A percentile compares a stretch with the other conserved stretches of the same genome.
phyloP scores from a whole-genome alignment of 1,139 yeast genomes.

The Kodamaea sp. region DNA sequence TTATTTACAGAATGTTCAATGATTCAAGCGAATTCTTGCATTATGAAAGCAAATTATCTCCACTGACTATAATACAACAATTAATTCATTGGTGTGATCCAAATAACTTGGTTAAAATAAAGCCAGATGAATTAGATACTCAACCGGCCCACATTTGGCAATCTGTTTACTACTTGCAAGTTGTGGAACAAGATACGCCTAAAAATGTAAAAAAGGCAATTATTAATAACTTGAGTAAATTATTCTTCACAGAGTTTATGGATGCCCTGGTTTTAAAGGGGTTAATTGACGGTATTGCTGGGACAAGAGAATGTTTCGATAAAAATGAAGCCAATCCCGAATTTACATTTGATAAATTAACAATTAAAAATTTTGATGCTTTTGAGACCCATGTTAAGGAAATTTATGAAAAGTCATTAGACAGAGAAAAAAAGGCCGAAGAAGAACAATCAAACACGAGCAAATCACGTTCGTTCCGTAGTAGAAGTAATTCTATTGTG shows the following conservation, averaged over 20 bases:
- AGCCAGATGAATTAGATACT: constrained; percentile 34
- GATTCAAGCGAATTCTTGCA: constrained; percentile 33
- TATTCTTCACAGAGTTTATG: constrained; percentile 32
- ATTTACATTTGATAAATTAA: constrained; percentile 39
- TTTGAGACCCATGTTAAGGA: constrained; percentile 33
- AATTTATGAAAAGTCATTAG: constrained; percentile 25
- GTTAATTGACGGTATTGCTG: constrained; percentile 31
- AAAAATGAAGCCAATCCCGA: constrained; percentile 25
- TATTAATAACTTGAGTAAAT: constrained; percentile 49
- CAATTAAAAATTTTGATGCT: constrained; percentile 46
- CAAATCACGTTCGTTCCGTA: constrained; percentile 4
- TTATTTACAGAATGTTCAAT: constrained; percentile 53
- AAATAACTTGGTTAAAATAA: constrained; percentile 53
- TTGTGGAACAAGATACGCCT: constrained; percentile 48
- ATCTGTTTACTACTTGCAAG: constrained; percentile 52
- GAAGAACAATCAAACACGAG: not conserved
- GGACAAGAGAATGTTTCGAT: constrained; percentile 28
- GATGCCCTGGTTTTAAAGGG: constrained; percentile 32
- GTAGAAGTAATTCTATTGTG: constrained; percentile 16
- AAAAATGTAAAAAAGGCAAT: constrained; percentile 56
- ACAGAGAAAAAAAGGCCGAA: constrained; percentile 14
- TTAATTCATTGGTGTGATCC: constrained; percentile 88
- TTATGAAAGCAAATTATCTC: constrained; percentile 35
- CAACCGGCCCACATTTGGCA: constrained; percentile 58
- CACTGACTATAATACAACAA: constrained; percentile 68